These are phyloP conservation scores for Amaranthus hypochondriacus DNA, from an alignment of 148 eudicot genomes.

Conservation along the genomic window DNA sequence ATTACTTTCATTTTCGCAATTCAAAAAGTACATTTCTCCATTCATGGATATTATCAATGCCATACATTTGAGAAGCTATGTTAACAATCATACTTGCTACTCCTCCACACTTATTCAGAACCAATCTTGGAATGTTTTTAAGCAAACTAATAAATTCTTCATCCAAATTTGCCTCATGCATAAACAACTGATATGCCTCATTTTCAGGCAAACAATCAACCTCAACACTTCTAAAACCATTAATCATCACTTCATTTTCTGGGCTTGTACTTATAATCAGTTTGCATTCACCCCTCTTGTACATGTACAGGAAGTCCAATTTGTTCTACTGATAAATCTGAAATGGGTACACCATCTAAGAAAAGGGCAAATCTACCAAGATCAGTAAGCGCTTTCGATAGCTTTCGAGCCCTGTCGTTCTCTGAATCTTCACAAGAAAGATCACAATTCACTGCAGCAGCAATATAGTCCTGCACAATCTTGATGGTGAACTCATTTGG, in stretches of 20 bases:
- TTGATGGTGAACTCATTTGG: constrained; percentile 3
- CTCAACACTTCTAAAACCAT: not conserved
- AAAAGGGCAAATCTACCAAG: constrained; percentile 15
- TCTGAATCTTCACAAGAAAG: constrained; percentile 6
- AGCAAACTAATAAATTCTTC: not conserved
- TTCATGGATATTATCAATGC: constrained; percentile 6
- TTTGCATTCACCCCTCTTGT: constrained; percentile 15
- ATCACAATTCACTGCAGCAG: constrained; percentile 14
- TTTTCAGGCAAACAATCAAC: constrained; percentile 1
- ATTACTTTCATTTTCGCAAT: too few species aligned
- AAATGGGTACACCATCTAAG: constrained; percentile 18
- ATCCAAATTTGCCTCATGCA: constrained; percentile 11
- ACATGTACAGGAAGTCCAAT: constrained; percentile 12
- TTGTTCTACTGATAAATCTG: not conserved
- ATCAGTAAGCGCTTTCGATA: not conserved
- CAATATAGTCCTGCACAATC: constrained; percentile 17
- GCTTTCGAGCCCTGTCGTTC: constrained; percentile 4
- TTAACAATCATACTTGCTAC: not conserved
- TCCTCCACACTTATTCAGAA: constrained; percentile 10
- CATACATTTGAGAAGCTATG: not conserved
- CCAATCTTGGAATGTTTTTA: not conserved
- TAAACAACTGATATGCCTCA: constrained; percentile 9
- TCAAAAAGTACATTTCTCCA: constrained; percentile 3
- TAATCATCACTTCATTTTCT: not conserved
- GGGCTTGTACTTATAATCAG: constrained; percentile 8